Conservation (phyloP, 116 monocot species). For the Trichopus zeylanicus region DNA sequence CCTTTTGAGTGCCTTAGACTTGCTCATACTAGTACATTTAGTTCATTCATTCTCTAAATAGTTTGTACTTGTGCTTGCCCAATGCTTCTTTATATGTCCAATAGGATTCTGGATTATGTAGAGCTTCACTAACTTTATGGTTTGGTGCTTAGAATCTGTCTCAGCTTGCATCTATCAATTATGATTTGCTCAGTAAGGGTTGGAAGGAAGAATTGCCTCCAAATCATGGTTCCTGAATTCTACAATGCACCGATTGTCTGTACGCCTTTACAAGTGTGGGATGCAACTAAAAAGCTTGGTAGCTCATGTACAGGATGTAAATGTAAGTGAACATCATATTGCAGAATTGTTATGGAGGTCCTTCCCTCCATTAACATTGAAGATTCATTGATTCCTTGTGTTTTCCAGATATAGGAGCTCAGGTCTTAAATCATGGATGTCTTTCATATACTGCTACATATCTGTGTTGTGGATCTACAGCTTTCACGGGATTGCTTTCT, state of each 20-base stretch:
- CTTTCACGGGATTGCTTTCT: no score
- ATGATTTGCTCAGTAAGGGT: constrained; percentile 79
- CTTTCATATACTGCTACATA: no score
- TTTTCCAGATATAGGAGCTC: no score
- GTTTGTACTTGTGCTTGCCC: no score
- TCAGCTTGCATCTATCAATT: constrained; percentile 92
- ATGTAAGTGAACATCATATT: constrained; percentile 23
- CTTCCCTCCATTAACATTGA: not conserved
- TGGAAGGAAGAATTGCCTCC: constrained; percentile 61
- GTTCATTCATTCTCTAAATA: no score
- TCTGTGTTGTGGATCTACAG: no score
- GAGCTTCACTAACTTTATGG: not conserved
- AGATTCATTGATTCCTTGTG: not conserved
- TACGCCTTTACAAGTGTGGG: not conserved
- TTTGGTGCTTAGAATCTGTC: constrained; percentile 65
- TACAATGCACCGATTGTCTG: constrained; percentile 5
- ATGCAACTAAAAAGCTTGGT: not conserved
- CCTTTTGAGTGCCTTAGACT: no score
- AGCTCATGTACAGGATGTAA: constrained; percentile 26
- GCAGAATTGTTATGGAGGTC: not conserved
- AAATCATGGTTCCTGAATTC: constrained; percentile 37
- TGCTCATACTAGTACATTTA: no score
- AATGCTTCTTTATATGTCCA: no score
- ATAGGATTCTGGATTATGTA: not conserved
- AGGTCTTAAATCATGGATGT: no score